Percentiles rank a stretch among this genome's conserved stretches.
phyloP scores from a whole-genome alignment of 2,329 filamentous ascomycete species.

The Arthrobotrys entomopaga region DNA sequence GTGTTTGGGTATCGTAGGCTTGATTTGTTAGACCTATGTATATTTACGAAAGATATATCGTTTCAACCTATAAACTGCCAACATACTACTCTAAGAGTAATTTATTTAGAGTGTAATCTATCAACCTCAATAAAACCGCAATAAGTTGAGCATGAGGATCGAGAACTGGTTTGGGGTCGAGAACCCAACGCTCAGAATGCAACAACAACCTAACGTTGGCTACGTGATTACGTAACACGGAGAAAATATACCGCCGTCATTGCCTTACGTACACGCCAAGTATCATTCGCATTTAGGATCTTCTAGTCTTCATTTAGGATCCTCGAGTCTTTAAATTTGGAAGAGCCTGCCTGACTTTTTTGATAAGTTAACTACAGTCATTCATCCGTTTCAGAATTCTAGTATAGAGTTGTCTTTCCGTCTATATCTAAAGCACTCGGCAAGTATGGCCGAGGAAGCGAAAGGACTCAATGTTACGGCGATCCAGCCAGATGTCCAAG shows the following conservation, averaged over 20 bases:
- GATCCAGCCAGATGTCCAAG: constrained; percentile 46
- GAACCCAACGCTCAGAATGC: no score
- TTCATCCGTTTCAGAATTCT: not conserved
- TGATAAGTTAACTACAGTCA: not conserved
- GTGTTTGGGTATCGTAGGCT: no score
- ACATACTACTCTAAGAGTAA: no score
- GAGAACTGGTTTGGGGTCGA: no score
- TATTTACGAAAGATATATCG: no score
- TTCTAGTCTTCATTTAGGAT: not conserved
- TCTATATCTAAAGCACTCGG: no score
- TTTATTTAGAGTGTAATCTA: no score
- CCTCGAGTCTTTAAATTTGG: not conserved
- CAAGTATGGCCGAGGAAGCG: constrained; percentile 24
- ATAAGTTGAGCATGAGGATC: no score
- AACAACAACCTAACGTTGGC: no score
- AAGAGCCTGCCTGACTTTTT: not conserved
- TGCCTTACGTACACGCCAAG: not conserved
- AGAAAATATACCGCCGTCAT: not conserved
- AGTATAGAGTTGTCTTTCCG: not conserved
- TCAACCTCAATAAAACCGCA: no score
- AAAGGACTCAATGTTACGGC: not conserved
- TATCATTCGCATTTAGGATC: not conserved
- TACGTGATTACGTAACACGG: not conserved
- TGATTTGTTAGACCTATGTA: no score
- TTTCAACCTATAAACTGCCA: no score